Evolutionary conservation across 345 rosid species (phyloP).

Genomic region (Rhodamnia argentea): DNA sequence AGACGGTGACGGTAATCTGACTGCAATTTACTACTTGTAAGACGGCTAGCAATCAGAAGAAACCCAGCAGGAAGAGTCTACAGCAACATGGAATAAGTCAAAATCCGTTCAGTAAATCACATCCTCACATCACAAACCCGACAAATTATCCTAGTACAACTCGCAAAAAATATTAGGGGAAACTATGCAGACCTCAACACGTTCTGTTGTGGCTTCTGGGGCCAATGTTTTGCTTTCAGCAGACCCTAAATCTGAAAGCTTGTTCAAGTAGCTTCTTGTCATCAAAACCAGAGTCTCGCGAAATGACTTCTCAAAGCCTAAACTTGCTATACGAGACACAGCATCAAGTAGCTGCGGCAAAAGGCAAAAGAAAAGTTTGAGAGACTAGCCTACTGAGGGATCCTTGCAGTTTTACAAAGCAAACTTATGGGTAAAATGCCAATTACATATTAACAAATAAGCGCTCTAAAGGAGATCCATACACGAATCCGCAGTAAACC

Average conservation of each 20-base stretch:
- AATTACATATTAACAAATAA: conserved; percentile 9
- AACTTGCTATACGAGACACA: conserved; percentile 89
- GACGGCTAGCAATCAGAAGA: conserved; percentile 81
- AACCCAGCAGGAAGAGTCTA: conserved; percentile 99
- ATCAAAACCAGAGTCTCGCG: conserved; percentile 94
- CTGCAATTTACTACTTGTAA: conserved; percentile 60
- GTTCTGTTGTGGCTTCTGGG: conserved; percentile 84
- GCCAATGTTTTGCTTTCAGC: conserved; percentile 85
- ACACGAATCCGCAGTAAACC: conserved; percentile 84
- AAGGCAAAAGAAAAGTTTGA: conserved; percentile 4
- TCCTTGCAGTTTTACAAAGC: background rate
- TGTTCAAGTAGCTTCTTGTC: conserved; percentile 90
- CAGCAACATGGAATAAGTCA: conserved; percentile 45
- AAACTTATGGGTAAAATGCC: background rate
- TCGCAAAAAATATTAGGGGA: background rate
- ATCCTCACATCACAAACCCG: background rate
- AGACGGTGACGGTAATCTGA: conserved; percentile 89
- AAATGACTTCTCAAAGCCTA: conserved; percentile 97
- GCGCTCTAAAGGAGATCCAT: conserved; percentile 27
- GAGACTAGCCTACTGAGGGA: background rate
- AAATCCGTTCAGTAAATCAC: conserved; percentile 15
- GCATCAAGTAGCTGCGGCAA: conserved; percentile 94
- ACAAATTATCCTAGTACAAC: background rate
- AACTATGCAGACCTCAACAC: conserved; percentile 61
- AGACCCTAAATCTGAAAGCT: conserved; percentile 66